Conservation (phyloP, 768 basidiomycete species). For the Mycena pura region DNA sequence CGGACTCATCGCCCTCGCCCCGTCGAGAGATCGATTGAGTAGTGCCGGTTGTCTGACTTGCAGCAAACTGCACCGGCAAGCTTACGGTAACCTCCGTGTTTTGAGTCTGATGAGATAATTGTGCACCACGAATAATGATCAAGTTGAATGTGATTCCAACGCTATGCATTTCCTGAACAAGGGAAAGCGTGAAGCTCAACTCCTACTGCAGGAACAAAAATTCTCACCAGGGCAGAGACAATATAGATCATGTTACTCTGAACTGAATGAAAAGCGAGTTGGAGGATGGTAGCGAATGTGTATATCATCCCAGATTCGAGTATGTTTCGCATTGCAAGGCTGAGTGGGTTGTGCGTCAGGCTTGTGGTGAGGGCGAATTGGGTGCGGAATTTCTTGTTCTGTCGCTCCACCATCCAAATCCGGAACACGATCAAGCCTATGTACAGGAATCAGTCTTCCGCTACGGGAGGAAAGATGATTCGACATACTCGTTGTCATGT, state of each 20-base stretch:
- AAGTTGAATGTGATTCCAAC: too few species aligned
- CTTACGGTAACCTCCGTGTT: too few species aligned
- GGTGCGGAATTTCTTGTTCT: background rate
- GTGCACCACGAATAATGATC: background rate
- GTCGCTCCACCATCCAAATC: constrained; percentile 29
- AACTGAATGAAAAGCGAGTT: background rate
- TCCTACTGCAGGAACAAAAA: too few species aligned
- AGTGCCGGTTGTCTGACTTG: too few species aligned
- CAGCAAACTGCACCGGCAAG: too few species aligned
- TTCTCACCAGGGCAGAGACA: background rate
- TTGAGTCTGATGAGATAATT: background rate
- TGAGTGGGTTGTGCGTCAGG: too few species aligned
- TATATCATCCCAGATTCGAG: background rate
- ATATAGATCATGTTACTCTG: background rate
- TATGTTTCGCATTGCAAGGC: too few species aligned
- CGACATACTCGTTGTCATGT: background rate
- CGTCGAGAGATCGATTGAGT: too few species aligned
- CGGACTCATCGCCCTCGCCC: too few species aligned
- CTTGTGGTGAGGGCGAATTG: background rate
- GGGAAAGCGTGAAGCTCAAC: background rate
- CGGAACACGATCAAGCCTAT: background rate
- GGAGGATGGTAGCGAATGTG: background rate
- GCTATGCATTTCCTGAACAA: too few species aligned
- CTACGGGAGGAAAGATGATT: background rate
- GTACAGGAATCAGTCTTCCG: background rate